Base-by-base conservation (phyloP, 2,329 filamentous ascomycete genomes). In the Aspergillus brasiliensis region DNA sequence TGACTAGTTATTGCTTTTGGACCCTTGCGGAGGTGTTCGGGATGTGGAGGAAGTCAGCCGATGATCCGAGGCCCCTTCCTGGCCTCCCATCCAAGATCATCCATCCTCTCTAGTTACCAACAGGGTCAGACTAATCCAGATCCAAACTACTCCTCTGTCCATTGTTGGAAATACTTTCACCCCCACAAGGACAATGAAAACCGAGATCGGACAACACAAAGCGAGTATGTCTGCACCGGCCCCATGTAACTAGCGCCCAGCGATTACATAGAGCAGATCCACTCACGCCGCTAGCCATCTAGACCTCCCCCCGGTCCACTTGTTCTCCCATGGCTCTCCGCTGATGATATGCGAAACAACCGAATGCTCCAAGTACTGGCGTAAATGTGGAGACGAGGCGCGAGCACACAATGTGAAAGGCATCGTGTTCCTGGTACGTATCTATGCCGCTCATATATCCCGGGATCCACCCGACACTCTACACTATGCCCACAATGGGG, bases 111-210 rank as follows among this genome's bases (percentile, higher is more conserved):
- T 34, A 11, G 23, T 19, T 37, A 23, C 13, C n/a, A 31, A 49
- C 52, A 71, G 64, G 62, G 3, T 62, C 42, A 82, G 84, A 7
- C 86, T 86, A 2, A 84, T 88, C 0, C 84, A 34, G 4, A 13
- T 34, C 11, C 31, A 13, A 13, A 34, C 6, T 34, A 34, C 31
- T 34, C 11, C 11, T 11, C 31, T 13, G 31, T 13, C 31, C 11
- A 2, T 34, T 13, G 31, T 34, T 34, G 4, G 31, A 15, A 34
- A 5, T 34, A 5, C 11, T 11, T 13, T 34, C 11, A 34, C 11
- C 28, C 28, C 28, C 28, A 34, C 11, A 5, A 34, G 11, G 2
- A 15, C 11, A 2, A 34, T 34, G 31, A 34, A 34, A 34, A 11
- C 31, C 31, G 31, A 34, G 13, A 11, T 11, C 31, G 31, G 11